A percentile compares a stretch with the other conserved stretches of the same genome.
Conservation (phyloP, 108 stramenopile species). For the Discostella stelligeroides region DNA sequence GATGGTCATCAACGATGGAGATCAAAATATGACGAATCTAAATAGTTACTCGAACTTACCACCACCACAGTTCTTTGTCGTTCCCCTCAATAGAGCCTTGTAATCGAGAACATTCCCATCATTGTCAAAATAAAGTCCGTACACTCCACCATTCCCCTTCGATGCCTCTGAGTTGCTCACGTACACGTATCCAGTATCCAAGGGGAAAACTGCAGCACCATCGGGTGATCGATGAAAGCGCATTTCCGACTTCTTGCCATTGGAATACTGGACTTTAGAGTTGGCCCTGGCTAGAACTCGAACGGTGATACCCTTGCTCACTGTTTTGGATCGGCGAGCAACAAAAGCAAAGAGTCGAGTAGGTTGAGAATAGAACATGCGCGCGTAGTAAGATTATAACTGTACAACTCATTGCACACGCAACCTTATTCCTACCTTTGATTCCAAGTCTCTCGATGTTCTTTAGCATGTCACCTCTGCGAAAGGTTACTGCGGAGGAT, state of each 20-base stretch:
- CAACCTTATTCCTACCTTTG: background rate
- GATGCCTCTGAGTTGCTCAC: slow-evolving; percentile 50
- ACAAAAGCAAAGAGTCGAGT: background rate
- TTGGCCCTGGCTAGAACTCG: slow-evolving; percentile 33
- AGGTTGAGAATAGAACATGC: background rate
- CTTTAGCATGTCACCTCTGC: slow-evolving; percentile 16
- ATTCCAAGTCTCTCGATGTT: slow-evolving; percentile 16
- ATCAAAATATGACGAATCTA: background rate
- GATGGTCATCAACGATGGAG: background rate
- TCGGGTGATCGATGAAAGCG: slow-evolving; percentile 48
- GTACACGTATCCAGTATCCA: slow-evolving; percentile 44
- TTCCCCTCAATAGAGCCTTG: slow-evolving; percentile 28
- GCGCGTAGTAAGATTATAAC: background rate
- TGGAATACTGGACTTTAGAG: slow-evolving; percentile 21
- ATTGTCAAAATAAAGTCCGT: slow-evolving; percentile 45
- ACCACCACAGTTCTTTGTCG: slow-evolving; percentile 39
- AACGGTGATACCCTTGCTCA: slow-evolving; percentile 35
- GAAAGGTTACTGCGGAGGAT: slow-evolving; percentile 11
- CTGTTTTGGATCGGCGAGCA: background rate
- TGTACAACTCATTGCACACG: background rate
- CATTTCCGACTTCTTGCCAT: slow-evolving; percentile 27
- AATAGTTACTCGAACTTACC: slow-evolving; percentile 2
- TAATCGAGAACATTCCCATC: slow-evolving; percentile 38
- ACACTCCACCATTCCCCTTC: slow-evolving; percentile 20
- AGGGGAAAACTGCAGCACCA: slow-evolving; percentile 39